Evolutionary conservation across 2,329 filamentous ascomycete genomes (phyloP), one percentile per base, ranked within the genome.

Genomic region (Exophiala dermatitidis): DNA sequence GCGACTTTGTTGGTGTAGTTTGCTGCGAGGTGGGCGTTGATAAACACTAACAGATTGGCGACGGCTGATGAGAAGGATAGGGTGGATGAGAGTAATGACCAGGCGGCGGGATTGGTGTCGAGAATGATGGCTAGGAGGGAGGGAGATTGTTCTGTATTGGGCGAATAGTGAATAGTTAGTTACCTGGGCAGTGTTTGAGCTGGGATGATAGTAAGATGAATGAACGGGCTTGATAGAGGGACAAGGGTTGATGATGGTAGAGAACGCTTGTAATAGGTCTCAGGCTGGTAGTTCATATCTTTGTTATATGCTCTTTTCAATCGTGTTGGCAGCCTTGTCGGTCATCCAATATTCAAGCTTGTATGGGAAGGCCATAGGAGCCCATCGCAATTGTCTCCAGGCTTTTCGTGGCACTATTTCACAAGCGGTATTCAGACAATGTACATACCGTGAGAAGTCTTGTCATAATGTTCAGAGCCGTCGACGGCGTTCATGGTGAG

Each of bases 81-180:
- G 32, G 80, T 81, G 52, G 82, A 72, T 56, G 84, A 77, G 42
- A 97, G 80, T 56, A 88, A 78, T 4, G 88, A 83, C 93, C 93
- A 95, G 63, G 93, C 90, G 63, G 90, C 86, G 2, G 93, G 93
- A 68, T 98, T 98, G 29, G 91, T 96, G 74, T 98, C 93, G 73
- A 98, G 80, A 65, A 98, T 79, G 65, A 98, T 84, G 62, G 89
- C 86, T 48, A 96, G 82, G 34, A 98, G 83, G 9, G 91, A 95
- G 0, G 93, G 88, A 7, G 80, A 73, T 37, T 78, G 75, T 53
- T 77, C 79, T 43, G 46, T 49, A 9, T 5, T 26, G 5, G 38
- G 26, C 5, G 28, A 10, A 41, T 5, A 19, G 19, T 19, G 19
- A 19, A 19, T 19, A 19, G 19, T 19, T 19, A 19, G 19, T 19